Conservation (phyloP, 805 yeast species). For the Zygosaccharomyces lentus region DNA sequence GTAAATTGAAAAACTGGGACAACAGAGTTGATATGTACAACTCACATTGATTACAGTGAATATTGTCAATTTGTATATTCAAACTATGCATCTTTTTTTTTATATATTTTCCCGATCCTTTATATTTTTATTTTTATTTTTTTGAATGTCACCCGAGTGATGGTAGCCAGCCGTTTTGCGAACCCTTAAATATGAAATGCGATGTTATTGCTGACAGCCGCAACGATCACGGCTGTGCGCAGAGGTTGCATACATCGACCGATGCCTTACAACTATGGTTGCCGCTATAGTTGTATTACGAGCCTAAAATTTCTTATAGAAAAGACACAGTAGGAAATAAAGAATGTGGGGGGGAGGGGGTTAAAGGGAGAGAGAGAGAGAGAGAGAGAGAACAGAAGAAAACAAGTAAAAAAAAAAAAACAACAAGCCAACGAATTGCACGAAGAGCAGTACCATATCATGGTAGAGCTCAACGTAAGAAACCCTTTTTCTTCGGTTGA, state of each 20-base stretch:
- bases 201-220: background rate
- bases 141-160: background rate
- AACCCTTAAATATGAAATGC: background rate
- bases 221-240: background rate
- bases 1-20: slow-evolving; percentile 17
- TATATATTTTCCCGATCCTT: background rate
- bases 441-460: background rate
- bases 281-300: background rate
- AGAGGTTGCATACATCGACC: background rate
- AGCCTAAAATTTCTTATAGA: background rate
- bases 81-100: slow-evolving; percentile 17
- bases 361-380: too few relatives aligned
- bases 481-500: slow-evolving; percentile 72
- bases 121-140: background rate
- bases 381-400: background rate
- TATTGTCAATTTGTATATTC: slow-evolving; percentile 34
- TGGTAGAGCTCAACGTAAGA: slow-evolving; percentile 50
- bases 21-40: slow-evolving; percentile 34
- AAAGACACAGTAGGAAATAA: background rate
- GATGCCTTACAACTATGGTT: background rate
- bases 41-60: slow-evolving; percentile 56
- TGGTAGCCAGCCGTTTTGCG: background rate
- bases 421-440: background rate
- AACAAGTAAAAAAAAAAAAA: too few relatives aligned
- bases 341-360: too few relatives aligned